Evolutionary conservation across 2,329 filamentous ascomycete species (phyloP).

Genomic region (Fonsecaea erecta): DNA sequence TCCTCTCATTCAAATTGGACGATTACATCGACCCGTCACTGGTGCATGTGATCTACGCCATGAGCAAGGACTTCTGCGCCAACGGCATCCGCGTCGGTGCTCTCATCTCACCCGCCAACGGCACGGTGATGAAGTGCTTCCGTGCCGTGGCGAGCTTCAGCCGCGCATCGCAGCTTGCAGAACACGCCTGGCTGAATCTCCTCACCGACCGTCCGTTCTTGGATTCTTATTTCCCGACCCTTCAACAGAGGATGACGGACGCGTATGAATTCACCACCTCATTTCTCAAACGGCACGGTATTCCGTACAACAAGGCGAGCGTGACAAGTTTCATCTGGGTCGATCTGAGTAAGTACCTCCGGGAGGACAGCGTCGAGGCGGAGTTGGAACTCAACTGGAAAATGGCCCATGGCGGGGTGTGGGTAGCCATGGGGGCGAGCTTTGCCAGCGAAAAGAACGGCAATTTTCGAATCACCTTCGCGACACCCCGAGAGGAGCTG

Average conservation of each 20-base stretch:
- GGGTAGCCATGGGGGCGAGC: conserved; percentile 29
- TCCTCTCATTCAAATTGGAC: conserved; percentile 52
- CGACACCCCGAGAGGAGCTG: conserved; percentile 30
- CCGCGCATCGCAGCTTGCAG: conserved; percentile 52
- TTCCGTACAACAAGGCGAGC: conserved; percentile 30
- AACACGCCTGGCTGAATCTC: conserved; percentile 39
- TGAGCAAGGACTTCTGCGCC: conserved; percentile 35
- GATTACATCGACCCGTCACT: conserved; percentile 51
- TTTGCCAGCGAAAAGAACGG: conserved; percentile 32
- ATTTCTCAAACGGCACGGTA: conserved; percentile 18
- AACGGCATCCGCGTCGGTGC: conserved; percentile 43
- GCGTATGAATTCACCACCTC: conserved; percentile 29
- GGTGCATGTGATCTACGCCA: conserved; percentile 31
- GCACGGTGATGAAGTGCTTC: conserved; percentile 46
- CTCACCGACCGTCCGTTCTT: conserved; percentile 27
- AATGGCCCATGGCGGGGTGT: conserved; percentile 31
- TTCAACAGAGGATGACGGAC: conserved; percentile 28
- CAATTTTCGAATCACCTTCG: conserved; percentile 33
- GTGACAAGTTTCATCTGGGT: conserved; percentile 34
- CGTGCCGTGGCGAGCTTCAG: conserved; percentile 52
- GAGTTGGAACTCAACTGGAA: conserved; percentile 29
- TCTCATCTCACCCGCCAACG: conserved; percentile 52
- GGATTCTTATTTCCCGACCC: conserved; percentile 29
- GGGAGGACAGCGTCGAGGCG: conserved; percentile 23
- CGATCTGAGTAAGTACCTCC: conserved; percentile 29